Percentiles rank a stretch among this genome's conserved stretches.
Conservation (phyloP, 2,329 filamentous ascomycete genomes). For the Fusarium sp. region DNA sequence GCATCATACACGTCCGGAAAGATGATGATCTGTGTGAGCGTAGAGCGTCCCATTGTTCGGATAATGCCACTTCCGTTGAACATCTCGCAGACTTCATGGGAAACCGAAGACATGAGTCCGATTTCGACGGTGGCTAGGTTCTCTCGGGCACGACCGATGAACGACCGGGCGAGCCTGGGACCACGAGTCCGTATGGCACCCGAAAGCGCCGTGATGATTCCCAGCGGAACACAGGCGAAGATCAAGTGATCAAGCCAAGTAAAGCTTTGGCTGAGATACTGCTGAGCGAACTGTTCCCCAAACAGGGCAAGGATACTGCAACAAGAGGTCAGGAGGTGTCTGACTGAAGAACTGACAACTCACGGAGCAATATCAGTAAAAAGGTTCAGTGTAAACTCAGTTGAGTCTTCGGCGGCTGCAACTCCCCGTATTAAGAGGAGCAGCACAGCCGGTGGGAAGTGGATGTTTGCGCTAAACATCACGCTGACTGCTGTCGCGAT, state of each 20-base stretch:
- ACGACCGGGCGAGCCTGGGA: conserved; percentile 12
- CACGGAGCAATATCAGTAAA: neutral
- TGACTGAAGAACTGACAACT: neutral
- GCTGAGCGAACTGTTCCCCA: conserved; percentile 3
- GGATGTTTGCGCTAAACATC: neutral
- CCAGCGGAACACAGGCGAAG: conserved; percentile 38
- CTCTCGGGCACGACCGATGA: conserved; percentile 44
- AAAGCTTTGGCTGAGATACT: conserved; percentile 11
- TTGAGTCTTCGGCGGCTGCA: neutral
- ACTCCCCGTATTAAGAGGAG: neutral
- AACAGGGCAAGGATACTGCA: conserved; percentile 8
- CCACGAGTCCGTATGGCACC: conserved; percentile 41
- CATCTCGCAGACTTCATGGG: conserved; percentile 43
- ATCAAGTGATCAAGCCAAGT: conserved; percentile 2
- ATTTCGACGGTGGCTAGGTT: conserved; percentile 35
- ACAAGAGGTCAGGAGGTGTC: neutral
- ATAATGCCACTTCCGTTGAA: conserved; percentile 33
- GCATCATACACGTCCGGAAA: neutral
- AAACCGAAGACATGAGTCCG: conserved; percentile 45
- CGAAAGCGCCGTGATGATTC: conserved; percentile 40
- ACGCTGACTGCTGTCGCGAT: neutral
- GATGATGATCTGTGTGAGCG: neutral
- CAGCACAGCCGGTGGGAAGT: neutral
- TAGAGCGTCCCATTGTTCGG: neutral
- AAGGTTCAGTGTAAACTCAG: neutral